Percentiles rank a stretch among this genome's conserved stretches.
Conservation (phyloP, 2,329 filamentous ascomycete species). For the Gremmenia infestans region DNA sequence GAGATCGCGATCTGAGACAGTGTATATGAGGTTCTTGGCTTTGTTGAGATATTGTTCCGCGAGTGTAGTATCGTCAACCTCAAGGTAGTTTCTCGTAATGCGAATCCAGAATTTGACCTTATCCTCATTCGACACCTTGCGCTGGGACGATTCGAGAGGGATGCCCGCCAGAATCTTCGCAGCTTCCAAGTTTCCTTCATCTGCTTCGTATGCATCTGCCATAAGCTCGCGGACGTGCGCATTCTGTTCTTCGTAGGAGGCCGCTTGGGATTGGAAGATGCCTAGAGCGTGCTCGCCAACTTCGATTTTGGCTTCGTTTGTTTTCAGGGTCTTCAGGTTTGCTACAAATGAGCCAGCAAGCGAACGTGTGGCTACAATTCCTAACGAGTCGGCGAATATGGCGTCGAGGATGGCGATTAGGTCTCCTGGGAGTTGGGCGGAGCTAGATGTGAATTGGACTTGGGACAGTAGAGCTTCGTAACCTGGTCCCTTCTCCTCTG, state of each 20-base stretch:
- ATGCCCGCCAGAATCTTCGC: slow-evolving; percentile 78
- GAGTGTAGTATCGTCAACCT: slow-evolving; percentile 82
- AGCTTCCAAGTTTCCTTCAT: slow-evolving; percentile 75
- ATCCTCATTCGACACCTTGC: slow-evolving; percentile 74
- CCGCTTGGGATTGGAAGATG: slow-evolving; percentile 57
- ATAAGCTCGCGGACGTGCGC: slow-evolving; percentile 74
- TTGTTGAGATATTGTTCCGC: slow-evolving; percentile 90
- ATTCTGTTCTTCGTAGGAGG: slow-evolving; percentile 78
- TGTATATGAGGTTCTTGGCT: slow-evolving; percentile 86
- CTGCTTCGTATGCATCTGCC: slow-evolving; percentile 74
- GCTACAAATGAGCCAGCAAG: slow-evolving; percentile 50
- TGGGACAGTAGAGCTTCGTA: slow-evolving; percentile 44
- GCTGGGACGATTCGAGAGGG: slow-evolving; percentile 82
- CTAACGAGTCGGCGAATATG: slow-evolving; percentile 30
- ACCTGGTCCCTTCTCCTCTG: slow-evolving; percentile 39
- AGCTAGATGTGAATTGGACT: slow-evolving; percentile 27
- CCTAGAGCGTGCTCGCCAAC: slow-evolving; percentile 70
- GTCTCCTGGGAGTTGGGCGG: slow-evolving; percentile 20
- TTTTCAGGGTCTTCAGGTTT: slow-evolving; percentile 55
- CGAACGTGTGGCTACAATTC: slow-evolving; percentile 30
- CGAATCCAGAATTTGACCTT: slow-evolving; percentile 86
- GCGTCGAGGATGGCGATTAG: slow-evolving; percentile 29
- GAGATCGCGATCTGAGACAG: slow-evolving; percentile 66
- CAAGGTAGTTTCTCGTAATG: slow-evolving; percentile 89
- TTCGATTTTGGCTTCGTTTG: slow-evolving; percentile 64